Conservation (phyloP, 768 basidiomycete species). For the Leccinum obscurum region DNA sequence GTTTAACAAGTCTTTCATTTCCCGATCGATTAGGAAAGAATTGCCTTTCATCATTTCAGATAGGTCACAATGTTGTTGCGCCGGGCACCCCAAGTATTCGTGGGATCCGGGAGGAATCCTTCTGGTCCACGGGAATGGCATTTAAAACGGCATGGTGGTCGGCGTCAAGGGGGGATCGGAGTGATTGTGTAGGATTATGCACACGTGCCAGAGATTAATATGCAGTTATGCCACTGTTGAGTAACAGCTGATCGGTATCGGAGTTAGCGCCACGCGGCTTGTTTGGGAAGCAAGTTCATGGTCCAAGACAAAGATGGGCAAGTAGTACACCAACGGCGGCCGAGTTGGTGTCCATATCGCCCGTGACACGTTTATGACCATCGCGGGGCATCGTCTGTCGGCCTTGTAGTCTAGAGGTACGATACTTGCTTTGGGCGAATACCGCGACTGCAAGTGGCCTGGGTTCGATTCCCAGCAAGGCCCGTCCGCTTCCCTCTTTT, state of each 20-base stretch:
- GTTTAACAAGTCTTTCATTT: background rate
- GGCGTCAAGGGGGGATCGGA: too few relatives aligned
- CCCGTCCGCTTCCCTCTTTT: background rate
- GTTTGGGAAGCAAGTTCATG: background rate
- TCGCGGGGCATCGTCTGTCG: background rate
- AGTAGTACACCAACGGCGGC: background rate
- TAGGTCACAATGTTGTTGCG: too few relatives aligned
- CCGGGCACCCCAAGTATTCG: too few relatives aligned
- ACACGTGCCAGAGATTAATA: background rate
- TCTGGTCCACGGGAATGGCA: too few relatives aligned
- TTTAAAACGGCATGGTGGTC: too few relatives aligned
- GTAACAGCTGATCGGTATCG: background rate
- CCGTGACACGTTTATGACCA: background rate
- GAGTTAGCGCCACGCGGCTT: background rate
- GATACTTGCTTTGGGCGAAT: conserved; percentile 35
- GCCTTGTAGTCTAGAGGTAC: conserved; percentile 39
- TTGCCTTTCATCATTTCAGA: too few relatives aligned
- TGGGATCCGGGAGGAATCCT: too few relatives aligned
- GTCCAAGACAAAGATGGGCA: background rate
- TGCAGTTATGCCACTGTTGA: too few relatives aligned
- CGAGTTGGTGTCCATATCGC: too few relatives aligned
- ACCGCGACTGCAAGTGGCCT: conserved; percentile 23
- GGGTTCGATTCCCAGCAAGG: conserved; percentile 23
- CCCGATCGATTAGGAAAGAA: too few relatives aligned
- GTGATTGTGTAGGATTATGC: too few relatives aligned